Evolutionary conservation across 1,139 yeast genomes (phyloP), one percentile per base, ranked within the genome.

Genomic region (Kodamaea sp.): DNA sequence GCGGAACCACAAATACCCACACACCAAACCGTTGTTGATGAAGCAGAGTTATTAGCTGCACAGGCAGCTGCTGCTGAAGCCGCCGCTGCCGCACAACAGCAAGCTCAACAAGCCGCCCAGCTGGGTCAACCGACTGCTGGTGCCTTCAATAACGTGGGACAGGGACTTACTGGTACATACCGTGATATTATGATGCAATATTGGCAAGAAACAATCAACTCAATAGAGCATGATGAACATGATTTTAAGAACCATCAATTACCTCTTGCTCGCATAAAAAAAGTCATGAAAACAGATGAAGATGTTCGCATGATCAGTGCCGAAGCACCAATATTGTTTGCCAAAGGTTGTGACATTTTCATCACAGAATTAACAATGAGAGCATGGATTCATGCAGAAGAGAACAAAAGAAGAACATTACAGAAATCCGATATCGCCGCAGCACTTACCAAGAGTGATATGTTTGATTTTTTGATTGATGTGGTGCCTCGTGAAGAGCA

Each of bases 361-460:
- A 92, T 92, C 48, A 90, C 97, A 0, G 98, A 92, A 61, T 71
- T 92, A 41, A 90, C 98, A 8, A 89, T 92, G 97, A 73, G 98
- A 44, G 97, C 98, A 3, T 92, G 98, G 98, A 88, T 92, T 46
- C 96, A 90, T 53, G 97, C 97, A 1, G 97, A 92, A 60, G 96
- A 88, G 54, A 88, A 87, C 65, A 92, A 92, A 58, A 76, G 98
- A 49, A 73, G 98, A 48, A 92, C 98, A 8, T 67, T 92, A 44
- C 98, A 92, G 63, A 84, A 90, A 54, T 83, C 90, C 2, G 98
- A 92, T 58, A 89, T 92, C 47, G 96, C 97, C 2, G 94, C 95
- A 28, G 98, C 98, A 2, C 71, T 92, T 45, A 94, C 92, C 46
- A 88, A 87, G 58, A 81, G 92, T 39, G 98, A 92, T 61, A 90